Percentiles rank a stretch among this genome's conserved stretches.
Evolutionary conservation across 768 basidiomycete genomes (phyloP).

Genomic region (Phaeotremella fagi): DNA sequence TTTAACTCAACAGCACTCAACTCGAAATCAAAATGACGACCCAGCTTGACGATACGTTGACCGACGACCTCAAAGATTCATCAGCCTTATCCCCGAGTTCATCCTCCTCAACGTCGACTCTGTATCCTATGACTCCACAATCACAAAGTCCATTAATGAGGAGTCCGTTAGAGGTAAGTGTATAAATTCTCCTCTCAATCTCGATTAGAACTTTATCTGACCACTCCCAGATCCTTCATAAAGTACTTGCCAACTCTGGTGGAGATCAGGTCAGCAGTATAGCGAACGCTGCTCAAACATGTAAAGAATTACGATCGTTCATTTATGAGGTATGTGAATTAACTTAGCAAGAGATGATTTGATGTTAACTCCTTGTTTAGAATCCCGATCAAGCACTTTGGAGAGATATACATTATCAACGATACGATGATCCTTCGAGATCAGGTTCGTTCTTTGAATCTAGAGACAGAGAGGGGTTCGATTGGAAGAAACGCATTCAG

Average conservation of each 20-base stretch:
- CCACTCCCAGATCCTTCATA: constrained; percentile 32
- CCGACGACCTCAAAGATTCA: no score
- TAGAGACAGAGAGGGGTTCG: constrained; percentile 1
- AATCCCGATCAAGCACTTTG: constrained; percentile 39
- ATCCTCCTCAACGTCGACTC: no score
- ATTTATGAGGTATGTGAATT: constrained; percentile 37
- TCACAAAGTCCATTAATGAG: constrained; percentile 13
- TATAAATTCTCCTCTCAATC: neutral
- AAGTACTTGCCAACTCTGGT: constrained; percentile 26
- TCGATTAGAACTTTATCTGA: neutral
- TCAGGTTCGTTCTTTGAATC: constrained; percentile 16
- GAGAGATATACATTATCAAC: constrained; percentile 32
- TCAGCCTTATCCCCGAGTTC: no score
- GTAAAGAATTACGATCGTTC: constrained; percentile 28
- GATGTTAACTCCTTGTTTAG: constrained; percentile 3
- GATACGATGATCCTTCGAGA: constrained; percentile 37
- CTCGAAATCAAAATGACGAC: no score
- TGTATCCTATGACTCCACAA: neutral
- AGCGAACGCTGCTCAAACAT: constrained; percentile 28
- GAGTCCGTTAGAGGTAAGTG: constrained; percentile 27
- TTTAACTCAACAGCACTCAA: no score
- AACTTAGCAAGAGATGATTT: neutral
- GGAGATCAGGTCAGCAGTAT: constrained; percentile 17
- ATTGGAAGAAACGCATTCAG: constrained; percentile 34
- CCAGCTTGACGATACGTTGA: no score